Percentiles rank a stretch among this genome's conserved stretches.
These are phyloP conservation scores for Chrysoporthe cubensis DNA, from an alignment of 2,329 filamentous ascomycete species.

Conservation along the genomic window DNA sequence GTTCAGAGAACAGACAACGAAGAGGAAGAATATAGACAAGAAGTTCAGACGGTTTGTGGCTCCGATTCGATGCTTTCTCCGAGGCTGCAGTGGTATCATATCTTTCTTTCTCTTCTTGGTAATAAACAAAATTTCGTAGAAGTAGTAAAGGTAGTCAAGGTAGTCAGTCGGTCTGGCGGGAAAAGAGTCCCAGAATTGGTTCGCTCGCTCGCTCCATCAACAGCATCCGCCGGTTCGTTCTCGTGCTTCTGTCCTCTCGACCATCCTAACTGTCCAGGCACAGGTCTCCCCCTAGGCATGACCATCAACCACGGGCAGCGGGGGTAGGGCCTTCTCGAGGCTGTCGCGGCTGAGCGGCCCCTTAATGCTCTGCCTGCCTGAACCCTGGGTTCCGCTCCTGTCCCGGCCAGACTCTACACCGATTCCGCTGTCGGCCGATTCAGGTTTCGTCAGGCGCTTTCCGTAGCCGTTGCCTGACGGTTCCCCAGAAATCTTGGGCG, in stretches of 20 bases:
- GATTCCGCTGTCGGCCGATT: constrained; percentile 54
- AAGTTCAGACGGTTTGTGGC: constrained; percentile 12
- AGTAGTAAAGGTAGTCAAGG: not conserved
- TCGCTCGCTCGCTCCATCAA: constrained; percentile 10
- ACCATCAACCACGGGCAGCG: constrained; percentile 48
- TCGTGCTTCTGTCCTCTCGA: not conserved
- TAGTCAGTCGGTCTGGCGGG: not conserved
- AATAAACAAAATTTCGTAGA: constrained; percentile 25
- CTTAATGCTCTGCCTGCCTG: constrained; percentile 30
- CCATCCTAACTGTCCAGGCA: constrained; percentile 15
- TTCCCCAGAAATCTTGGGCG: constrained; percentile 43
- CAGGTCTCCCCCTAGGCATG: constrained; percentile 24
- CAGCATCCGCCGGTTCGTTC: not conserved
- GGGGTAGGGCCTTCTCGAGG: constrained; percentile 63
- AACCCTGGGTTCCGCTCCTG: constrained; percentile 34
- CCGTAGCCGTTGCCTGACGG: constrained; percentile 18
- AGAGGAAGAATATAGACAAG: constrained; percentile 23
- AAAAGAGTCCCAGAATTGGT: not conserved
- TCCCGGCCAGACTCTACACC: constrained; percentile 39
- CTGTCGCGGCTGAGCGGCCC: constrained; percentile 57
- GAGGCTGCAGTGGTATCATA: constrained; percentile 31
- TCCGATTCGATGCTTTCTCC: constrained; percentile 29
- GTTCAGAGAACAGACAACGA: not conserved
- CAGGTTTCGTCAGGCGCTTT: constrained; percentile 43
- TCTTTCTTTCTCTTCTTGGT: constrained; percentile 22